Percentiles rank a stretch among this genome's conserved stretches.
These are phyloP conservation scores for Phialophora tarda DNA, from an alignment of 2,329 filamentous ascomycete genomes.

Conservation along the genomic window DNA sequence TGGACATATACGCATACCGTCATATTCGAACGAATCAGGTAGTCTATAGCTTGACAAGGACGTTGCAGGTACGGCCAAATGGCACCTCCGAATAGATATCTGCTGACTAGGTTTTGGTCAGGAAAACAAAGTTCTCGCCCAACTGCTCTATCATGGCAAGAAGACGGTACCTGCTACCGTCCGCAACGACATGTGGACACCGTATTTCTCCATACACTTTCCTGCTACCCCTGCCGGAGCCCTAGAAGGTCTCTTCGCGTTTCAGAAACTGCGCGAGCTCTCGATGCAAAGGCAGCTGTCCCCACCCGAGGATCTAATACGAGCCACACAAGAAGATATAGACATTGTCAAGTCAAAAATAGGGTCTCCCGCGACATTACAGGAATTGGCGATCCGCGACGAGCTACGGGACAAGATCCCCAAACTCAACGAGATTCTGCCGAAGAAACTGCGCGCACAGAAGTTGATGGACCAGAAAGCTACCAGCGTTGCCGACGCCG, in stretches of 20 bases:
- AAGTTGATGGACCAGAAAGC: constrained; percentile 68
- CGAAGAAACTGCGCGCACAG: constrained; percentile 56
- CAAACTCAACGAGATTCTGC: constrained; percentile 52
- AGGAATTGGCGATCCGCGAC: constrained; percentile 26
- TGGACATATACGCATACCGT: constrained; percentile 67
- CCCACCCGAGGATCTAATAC: constrained; percentile 51
- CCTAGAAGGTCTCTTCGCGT: constrained; percentile 58
- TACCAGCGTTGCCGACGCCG: constrained; percentile 66
- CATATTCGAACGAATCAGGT: constrained; percentile 68
- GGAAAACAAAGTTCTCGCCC: constrained; percentile 60
- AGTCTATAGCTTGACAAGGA: constrained; percentile 65
- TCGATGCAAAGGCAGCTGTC: constrained; percentile 62
- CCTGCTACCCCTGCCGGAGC: constrained; percentile 51
- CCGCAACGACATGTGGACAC: constrained; percentile 68
- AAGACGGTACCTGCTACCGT: constrained; percentile 64
- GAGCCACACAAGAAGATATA: constrained; percentile 51
- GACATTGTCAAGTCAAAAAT: constrained; percentile 48
- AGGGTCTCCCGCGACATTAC: constrained; percentile 36
- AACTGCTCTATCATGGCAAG: constrained; percentile 68
- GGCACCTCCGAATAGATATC: not conserved
- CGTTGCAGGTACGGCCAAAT: constrained; percentile 56
- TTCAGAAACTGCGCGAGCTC: constrained; percentile 65
- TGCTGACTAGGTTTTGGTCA: constrained; percentile 40
- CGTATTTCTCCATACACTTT: constrained; percentile 64
- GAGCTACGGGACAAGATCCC: constrained; percentile 49